Conservation (phyloP, 208 protist genomes). For the Trypanosoma cruzi region DNA sequence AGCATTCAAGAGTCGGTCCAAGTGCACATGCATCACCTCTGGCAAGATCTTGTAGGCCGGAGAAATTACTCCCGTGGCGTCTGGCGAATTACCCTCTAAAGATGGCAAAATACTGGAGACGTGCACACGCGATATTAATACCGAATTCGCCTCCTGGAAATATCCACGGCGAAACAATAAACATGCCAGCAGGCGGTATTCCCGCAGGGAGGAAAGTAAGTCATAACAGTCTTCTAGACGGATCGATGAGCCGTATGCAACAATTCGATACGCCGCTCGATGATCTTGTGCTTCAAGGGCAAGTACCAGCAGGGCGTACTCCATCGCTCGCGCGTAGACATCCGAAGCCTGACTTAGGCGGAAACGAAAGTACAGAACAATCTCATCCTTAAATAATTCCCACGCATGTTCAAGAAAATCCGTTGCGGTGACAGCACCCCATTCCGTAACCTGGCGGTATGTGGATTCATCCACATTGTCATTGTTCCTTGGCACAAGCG, state of each 20-base stretch:
- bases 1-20: constrained; percentile 12
- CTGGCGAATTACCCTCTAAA: not conserved
- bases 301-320: constrained; percentile 73
- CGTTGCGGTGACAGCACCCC: constrained; percentile 33
- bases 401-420: constrained; percentile 50
- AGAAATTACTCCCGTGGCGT: not conserved
- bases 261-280: constrained; percentile 47
- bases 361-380: constrained; percentile 42
- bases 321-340: constrained; percentile 46
- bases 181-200: constrained; percentile 75
- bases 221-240: constrained; percentile 64
- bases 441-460: constrained; percentile 39
- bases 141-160: constrained; percentile 19
- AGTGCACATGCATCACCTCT: constrained; percentile 6
- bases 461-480: not conserved
- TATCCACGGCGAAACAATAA: constrained; percentile 55
- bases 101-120: constrained; percentile 29
- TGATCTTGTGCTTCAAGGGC: constrained; percentile 67
- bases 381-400: constrained; percentile 50
- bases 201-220: constrained; percentile 45
- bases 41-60: constrained; percentile 22
- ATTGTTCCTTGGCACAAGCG: constrained; percentile 28
- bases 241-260: constrained; percentile 33
- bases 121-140: constrained; percentile 39
- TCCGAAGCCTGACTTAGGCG: constrained; percentile 27